These are phyloP conservation scores for Cystobasidium ongulense DNA, from an alignment of 768 basidiomycete species.

Conservation along the genomic window DNA sequence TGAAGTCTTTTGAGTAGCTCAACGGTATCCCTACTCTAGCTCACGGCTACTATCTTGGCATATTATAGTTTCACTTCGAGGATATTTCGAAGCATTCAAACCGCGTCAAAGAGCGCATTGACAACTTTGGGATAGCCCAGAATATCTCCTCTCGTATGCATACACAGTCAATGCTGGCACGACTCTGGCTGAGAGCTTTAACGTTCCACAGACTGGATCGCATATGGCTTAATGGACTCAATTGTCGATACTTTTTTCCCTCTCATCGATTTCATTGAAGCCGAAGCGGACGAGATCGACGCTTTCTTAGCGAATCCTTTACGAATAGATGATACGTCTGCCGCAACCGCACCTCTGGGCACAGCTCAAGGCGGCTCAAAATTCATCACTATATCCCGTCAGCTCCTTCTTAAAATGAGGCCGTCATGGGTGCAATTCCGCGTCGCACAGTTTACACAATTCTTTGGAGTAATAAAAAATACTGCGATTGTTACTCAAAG, in stretches of 20 bases:
- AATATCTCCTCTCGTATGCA: constrained; percentile 64
- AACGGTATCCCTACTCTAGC: too few species aligned
- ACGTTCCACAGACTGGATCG: constrained; percentile 69
- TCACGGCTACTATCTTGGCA: neutral
- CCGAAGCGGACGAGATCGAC: constrained; percentile 70
- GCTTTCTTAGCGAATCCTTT: constrained; percentile 53
- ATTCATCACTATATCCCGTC: neutral
- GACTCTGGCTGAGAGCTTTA: neutral
- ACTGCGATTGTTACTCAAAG: neutral
- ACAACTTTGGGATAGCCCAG: constrained; percentile 56
- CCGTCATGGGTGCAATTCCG: neutral
- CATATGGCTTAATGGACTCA: constrained; percentile 82
- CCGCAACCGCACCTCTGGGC: neutral
- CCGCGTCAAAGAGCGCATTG: constrained; percentile 63
- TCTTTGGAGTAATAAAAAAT: neutral
- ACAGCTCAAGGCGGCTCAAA: neutral
- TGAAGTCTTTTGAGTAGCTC: constrained; percentile 10
- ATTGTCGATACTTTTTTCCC: constrained; percentile 92
- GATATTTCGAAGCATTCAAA: constrained; percentile 80
- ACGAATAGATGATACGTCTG: neutral
- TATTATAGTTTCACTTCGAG: constrained; percentile 76
- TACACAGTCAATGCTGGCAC: neutral
- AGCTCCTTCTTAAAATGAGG: neutral
- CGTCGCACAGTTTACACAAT: neutral
- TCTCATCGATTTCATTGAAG: constrained; percentile 67